Percentiles rank a stretch among this genome's conserved stretches.
These are phyloP conservation scores for Aspergillus arachidicola DNA, from an alignment of 2,329 filamentous ascomycete species.

Conservation along the genomic window DNA sequence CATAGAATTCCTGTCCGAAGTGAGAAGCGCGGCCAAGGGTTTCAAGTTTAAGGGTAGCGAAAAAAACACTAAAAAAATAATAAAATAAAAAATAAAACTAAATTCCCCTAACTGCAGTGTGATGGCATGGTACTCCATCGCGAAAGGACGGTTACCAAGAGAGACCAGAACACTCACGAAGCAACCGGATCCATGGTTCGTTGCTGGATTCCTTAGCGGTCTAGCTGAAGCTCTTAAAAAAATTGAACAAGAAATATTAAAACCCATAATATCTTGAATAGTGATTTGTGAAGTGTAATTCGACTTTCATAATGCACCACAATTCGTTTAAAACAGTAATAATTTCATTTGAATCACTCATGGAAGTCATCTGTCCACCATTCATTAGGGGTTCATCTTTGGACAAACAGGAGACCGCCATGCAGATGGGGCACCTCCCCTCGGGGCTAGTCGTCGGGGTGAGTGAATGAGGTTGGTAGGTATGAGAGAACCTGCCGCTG, in stretches of 20 bases:
- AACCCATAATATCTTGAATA: neutral
- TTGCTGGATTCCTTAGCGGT: neutral
- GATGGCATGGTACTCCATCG: neutral
- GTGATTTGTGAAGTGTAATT: neutral
- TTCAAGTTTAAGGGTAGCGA: neutral
- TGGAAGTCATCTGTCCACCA: neutral
- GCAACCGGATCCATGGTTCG: neutral
- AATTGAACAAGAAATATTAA: neutral
- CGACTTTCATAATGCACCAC: neutral
- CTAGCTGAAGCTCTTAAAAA: neutral
- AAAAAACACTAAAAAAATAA: neutral
- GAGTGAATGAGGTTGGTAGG: conserved; percentile 6
- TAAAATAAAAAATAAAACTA: neutral
- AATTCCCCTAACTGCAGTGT: neutral
- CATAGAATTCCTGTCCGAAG: neutral
- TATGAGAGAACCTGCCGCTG: neutral
- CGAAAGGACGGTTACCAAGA: neutral
- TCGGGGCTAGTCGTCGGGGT: neutral
- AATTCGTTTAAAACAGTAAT: neutral
- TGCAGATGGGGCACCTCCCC: neutral
- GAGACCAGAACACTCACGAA: neutral
- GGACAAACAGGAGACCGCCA: conserved; percentile 4
- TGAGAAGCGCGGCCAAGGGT: neutral
- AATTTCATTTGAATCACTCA: neutral
- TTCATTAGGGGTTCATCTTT: neutral